These are phyloP conservation scores for Quercus phellos DNA, from an alignment of 331 rosid species.

Conservation along the genomic window DNA sequence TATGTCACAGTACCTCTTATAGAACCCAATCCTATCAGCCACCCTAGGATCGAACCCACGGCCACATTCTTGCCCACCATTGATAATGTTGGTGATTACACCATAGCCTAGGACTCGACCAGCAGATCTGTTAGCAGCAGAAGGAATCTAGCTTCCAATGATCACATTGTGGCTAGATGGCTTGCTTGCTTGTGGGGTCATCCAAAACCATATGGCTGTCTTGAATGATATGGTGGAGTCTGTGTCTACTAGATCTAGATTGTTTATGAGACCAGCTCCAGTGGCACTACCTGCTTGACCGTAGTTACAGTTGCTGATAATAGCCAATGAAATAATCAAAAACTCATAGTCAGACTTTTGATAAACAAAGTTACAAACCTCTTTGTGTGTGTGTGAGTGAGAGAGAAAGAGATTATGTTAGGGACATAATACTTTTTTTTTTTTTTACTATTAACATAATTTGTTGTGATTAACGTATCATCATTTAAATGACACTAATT, in stretches of 20 bases:
- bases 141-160: slow-evolving; percentile 34
- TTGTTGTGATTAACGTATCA: no score
- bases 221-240: no score
- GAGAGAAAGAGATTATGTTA: no score
- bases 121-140: slow-evolving; percentile 32
- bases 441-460: no score
- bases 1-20: neutral
- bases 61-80: slow-evolving; percentile 53
- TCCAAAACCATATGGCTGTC: no score
- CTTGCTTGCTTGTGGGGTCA: no score
- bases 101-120: slow-evolving; percentile 49
- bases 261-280: no score
- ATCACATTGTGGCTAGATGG: slow-evolving; percentile 18
- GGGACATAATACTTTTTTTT: no score
- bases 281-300: slow-evolving; percentile 21
- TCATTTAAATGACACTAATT: no score
- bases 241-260: no score
- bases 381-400: no score
- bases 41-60: slow-evolving; percentile 9
- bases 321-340: neutral
- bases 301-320: slow-evolving; percentile 45
- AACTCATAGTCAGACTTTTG: no score
- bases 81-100: slow-evolving; percentile 61
- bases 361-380: neutral
- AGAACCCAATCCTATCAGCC: neutral